Evolutionary conservation across 1,284 basidiomycete genomes (phyloP), one percentile per base, ranked within the genome.

Genomic region (Ustilago bromivora): DNA sequence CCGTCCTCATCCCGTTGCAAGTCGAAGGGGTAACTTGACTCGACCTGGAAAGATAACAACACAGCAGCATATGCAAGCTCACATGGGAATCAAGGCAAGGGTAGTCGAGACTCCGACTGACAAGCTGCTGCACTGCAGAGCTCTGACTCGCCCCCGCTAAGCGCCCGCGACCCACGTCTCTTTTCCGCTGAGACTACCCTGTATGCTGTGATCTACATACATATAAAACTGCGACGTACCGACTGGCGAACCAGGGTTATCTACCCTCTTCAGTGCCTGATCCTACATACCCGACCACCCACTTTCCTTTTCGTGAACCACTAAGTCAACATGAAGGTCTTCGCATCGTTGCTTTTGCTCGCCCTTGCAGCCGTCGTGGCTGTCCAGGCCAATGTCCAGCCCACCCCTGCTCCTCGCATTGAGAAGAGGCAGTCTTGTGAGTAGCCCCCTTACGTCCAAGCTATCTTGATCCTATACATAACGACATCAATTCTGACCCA

Each of bases 381-480:
- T 49, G 71, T 68, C 10, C 61, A 65, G 62, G 71, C 71, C 12
- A 61, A 32, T 51, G 66, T 68, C 13, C 66, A 68, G 62, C 66
- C 71, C 17, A 73, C 71, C 1, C 66, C 71, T 1, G 71, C 71
- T 54, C 71, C 71, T 54, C 49, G 49, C n/a, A 43, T 73, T 41
- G 71, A 61, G 46, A 73, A 68, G 71, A 65, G 71, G 34, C 71
- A 73, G 40, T 38, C 41, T 23, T 35, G 71, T 73, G 40, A 68
- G 71, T 68, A 43, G 0, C n/a, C 15, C 10, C 6, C 28, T n/a
- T 47, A 19, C 49, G 3, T 19, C 8, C 7, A 17, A 7, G 15
- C 40, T 13, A 28, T 28, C 7, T 41, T 46, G 28, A 28, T 32
- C 8, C 8, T 32, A 32, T 13, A 8, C 35, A 34, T 15, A 15